phyloP scores from a whole-genome alignment of 2,329 filamentous ascomycete genomes.

The Colletotrichum endophyticum region DNA sequence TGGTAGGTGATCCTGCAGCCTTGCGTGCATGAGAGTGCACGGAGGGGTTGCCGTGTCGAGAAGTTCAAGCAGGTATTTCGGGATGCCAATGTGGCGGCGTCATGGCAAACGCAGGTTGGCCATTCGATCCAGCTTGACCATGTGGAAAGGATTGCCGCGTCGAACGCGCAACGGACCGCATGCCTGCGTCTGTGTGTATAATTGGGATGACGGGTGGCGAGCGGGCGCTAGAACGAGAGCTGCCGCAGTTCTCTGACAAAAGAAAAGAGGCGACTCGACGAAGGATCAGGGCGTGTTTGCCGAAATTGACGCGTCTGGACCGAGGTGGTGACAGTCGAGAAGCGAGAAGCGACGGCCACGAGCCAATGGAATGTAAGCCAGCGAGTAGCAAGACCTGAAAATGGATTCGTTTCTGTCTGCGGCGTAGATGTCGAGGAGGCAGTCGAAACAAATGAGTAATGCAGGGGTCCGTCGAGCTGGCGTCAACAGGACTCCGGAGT shows the following conservation, averaged over 20 bases:
- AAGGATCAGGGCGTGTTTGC: background rate
- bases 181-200: conserved; percentile 3
- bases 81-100: background rate
- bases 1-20: background rate
- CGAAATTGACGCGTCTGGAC: background rate
- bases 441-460: background rate
- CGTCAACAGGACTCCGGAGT: background rate
- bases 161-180: background rate
- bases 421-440: background rate
- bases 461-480: background rate
- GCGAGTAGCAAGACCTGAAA: background rate
- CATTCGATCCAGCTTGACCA: background rate
- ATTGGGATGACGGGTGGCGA: background rate
- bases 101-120: background rate
- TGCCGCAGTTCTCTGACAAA: background rate
- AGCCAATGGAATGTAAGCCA: background rate
- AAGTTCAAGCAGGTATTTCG: background rate
- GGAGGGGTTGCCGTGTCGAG: background rate
- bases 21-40: background rate
- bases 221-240: background rate
- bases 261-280: background rate
- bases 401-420: background rate
- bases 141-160: background rate
- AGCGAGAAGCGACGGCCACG: background rate
- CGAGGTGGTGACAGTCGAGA: background rate